Evolutionary conservation across 129 eudicot genomes (phyloP).

Genomic region (Mikania micrantha): DNA sequence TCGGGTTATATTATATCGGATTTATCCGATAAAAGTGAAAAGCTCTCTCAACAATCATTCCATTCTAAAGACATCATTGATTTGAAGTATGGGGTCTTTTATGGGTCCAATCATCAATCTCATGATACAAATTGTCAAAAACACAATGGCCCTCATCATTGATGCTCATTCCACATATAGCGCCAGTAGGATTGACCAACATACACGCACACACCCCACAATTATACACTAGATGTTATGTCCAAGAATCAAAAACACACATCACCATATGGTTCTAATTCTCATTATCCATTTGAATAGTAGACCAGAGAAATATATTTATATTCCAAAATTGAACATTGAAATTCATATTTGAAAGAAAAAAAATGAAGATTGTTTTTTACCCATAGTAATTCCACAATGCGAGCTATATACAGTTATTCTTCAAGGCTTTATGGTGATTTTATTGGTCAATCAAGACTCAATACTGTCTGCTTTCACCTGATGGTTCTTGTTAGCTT

Average conservation of each 20-base stretch:
- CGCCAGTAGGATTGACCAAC: not conserved
- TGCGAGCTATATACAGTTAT: constrained; percentile 22
- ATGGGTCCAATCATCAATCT: constrained; percentile 24
- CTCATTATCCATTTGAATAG: constrained; percentile 1
- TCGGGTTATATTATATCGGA: no score
- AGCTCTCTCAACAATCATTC: no score
- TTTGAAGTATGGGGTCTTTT: constrained; percentile 8
- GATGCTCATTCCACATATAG: constrained; percentile 18
- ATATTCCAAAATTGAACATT: constrained; percentile 28
- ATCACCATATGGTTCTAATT: not conserved
- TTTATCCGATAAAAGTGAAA: no score
- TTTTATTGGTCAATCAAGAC: not conserved
- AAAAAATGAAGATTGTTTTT: constrained; percentile 9
- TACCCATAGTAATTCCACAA: constrained; percentile 27
- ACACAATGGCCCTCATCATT: constrained; percentile 11
- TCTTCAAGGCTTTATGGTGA: constrained; percentile 11
- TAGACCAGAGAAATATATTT: constrained; percentile 7
- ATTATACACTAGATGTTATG: constrained; percentile 7
- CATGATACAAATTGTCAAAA: constrained; percentile 18
- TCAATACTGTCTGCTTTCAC: constrained; percentile 13
- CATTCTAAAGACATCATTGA: constrained; percentile 19
- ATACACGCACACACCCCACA: not conserved
- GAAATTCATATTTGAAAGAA: constrained; percentile 5
- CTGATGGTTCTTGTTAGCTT: constrained; percentile 48
- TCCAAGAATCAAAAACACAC: not conserved